These are phyloP conservation scores for Ophiostoma australiae DNA, from an alignment of 2,329 filamentous ascomycete genomes.

Conservation along the genomic window DNA sequence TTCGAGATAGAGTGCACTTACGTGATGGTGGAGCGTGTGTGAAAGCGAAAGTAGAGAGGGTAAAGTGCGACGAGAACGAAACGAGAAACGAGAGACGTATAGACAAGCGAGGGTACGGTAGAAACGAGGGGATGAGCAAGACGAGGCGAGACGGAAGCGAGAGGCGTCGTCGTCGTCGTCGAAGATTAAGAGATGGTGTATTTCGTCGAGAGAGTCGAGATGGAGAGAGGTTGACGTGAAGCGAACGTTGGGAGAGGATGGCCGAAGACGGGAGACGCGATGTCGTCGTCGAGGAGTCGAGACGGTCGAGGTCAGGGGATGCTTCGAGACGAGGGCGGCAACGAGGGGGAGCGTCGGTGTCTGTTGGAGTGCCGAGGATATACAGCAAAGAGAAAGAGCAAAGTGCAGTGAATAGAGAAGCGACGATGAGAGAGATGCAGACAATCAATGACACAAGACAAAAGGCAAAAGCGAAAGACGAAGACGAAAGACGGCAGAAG, in stretches of 20 bases:
- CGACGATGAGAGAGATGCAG: not conserved
- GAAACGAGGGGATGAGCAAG: not conserved
- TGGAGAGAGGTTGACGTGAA: not conserved
- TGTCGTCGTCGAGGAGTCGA: slow-evolving; percentile 5
- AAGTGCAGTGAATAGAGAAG: not conserved
- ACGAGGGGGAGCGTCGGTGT: not conserved
- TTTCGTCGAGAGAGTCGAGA: not conserved
- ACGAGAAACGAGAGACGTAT: not conserved
- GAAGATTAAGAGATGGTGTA: not conserved
- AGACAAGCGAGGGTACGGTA: not conserved
- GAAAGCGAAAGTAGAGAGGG: not conserved
- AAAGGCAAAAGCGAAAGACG: not conserved
- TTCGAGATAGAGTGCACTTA: not conserved
- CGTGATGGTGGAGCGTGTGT: not conserved
- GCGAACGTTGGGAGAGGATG: not conserved
- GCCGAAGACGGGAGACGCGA: not conserved
- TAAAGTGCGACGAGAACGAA: slow-evolving; percentile 1
- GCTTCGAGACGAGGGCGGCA: not conserved
- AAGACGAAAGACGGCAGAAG: slow-evolving; percentile 7
- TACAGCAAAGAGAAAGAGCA: not conserved
- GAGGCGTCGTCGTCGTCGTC: not conserved
- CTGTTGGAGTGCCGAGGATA: not conserved
- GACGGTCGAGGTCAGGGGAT: not conserved
- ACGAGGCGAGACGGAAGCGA: not conserved
- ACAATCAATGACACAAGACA: not conserved